A percentile compares a stretch with the other conserved stretches of the same genome.
These are phyloP conservation scores for Serendipita sp. DNA, from an alignment of 768 basidiomycete genomes.

Conservation along the genomic window DNA sequence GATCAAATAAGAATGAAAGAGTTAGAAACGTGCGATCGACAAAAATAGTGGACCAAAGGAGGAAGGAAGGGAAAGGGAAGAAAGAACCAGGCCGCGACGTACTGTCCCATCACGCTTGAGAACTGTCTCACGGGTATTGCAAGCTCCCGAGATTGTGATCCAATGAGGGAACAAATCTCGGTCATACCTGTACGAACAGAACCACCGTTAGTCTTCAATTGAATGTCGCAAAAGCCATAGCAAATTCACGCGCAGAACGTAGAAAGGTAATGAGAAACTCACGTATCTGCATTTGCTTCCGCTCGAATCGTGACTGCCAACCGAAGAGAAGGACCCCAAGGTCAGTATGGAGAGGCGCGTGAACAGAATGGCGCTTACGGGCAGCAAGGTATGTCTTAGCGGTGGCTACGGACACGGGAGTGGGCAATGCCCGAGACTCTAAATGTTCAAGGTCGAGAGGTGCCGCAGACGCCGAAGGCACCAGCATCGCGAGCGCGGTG, in stretches of 20 bases:
- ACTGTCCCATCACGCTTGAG: conserved; percentile 20
- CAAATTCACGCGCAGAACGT: not conserved
- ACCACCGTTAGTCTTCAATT: too few relatives aligned
- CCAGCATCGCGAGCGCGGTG: not conserved
- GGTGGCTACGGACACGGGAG: conserved; percentile 9
- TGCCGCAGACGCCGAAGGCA: not conserved
- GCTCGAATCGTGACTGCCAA: not conserved
- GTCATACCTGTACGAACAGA: not conserved
- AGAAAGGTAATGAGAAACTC: too few relatives aligned
- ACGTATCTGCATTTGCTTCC: conserved; percentile 4
- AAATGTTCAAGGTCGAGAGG: not conserved
- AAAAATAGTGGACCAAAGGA: not conserved
- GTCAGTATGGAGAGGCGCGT: not conserved
- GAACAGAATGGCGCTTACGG: not conserved
- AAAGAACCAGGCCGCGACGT: not conserved
- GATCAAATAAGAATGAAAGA: not conserved
- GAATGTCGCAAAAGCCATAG: too few relatives aligned
- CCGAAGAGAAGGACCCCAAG: not conserved
- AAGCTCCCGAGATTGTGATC: conserved; percentile 31
- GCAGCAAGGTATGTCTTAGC: conserved; percentile 9
- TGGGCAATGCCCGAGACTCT: conserved; percentile 7
- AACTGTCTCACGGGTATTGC: conserved; percentile 36
- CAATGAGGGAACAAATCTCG: conserved; percentile 10
- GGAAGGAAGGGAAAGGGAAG: too few relatives aligned
- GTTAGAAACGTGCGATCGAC: not conserved